A percentile compares a stretch with the other conserved stretches of the same genome.
These are phyloP conservation scores for Trifolium fragiferum DNA, from an alignment of 306 rosid species.

Conservation along the genomic window DNA sequence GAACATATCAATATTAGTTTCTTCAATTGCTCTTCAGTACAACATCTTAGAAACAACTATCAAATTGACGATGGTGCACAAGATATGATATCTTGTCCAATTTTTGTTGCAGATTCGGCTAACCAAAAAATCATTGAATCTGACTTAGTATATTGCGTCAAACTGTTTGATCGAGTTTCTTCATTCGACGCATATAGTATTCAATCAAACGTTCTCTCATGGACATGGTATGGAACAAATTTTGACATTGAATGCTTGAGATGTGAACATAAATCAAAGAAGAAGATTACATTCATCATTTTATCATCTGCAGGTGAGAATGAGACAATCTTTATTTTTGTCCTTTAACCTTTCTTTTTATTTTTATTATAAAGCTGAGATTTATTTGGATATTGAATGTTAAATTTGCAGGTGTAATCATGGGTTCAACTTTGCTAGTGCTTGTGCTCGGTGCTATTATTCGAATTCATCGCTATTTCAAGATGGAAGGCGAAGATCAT, in stretches of 20 bases:
- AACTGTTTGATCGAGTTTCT: not conserved
- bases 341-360: too few species aligned
- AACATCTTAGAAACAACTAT: not conserved
- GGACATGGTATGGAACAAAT: not conserved
- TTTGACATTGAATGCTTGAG: not conserved
- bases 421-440: not conserved
- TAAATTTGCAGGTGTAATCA: not conserved
- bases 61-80: not conserved
- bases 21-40: constrained; percentile 40
- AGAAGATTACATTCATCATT: not conserved
- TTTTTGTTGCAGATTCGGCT: not conserved
- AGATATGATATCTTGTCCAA: constrained; percentile 24
- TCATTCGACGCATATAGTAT: fast-evolving
- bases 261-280: not conserved
- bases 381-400: not conserved
- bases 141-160: not conserved
- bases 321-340: not conserved
- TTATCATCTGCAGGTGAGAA: not conserved
- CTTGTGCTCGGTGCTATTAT: not conserved
- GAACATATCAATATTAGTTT: not conserved
- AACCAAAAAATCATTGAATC: not conserved
- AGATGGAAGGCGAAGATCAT: not conserved
- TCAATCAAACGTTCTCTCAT: fast-evolving
- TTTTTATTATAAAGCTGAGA: not conserved
- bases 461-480: not conserved